Percentiles rank a stretch among this genome's conserved stretches.
Evolutionary conservation across 1,284 basidiomycete species (phyloP).

Genomic region (Boletus semigastroideus): DNA sequence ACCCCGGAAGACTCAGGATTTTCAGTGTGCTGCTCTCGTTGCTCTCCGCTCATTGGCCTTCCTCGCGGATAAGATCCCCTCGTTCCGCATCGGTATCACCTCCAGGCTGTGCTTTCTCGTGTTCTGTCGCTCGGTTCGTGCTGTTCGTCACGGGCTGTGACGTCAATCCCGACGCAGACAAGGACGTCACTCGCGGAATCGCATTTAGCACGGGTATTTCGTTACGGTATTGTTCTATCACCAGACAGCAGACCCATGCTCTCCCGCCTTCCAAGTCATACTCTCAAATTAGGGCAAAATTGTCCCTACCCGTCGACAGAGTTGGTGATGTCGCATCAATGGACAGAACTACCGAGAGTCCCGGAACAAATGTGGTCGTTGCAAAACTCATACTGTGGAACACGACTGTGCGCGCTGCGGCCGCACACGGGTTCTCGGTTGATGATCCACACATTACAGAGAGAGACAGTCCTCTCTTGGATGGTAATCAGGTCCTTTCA

Average conservation of each 20-base stretch:
- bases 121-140: conserved; percentile 64
- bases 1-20: conserved; percentile 59
- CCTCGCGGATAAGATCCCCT: conserved; percentile 27
- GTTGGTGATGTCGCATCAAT: conserved; percentile 54
- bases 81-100: conserved; percentile 42
- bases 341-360: conserved; percentile 39
- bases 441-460: conserved; percentile 61
- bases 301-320: conserved; percentile 63
- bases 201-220: conserved; percentile 60
- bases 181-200: conserved; percentile 71
- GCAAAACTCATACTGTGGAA: conserved; percentile 48
- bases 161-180: conserved; percentile 67
- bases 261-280: conserved; percentile 41
- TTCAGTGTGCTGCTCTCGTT: conserved; percentile 41
- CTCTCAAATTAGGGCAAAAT: conserved; percentile 46
- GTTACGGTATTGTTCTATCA: conserved; percentile 62
- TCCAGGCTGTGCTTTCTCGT: conserved; percentile 54
- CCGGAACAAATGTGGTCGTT: conserved; percentile 37
- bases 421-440: conserved; percentile 61
- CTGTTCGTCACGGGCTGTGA: conserved; percentile 75
- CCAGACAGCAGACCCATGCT: conserved; percentile 44
- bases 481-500: conserved; percentile 48
- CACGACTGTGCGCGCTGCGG: conserved; percentile 53
- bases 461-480: conserved; percentile 45
- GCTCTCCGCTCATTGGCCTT: conserved; percentile 13